Base-by-base conservation (phyloP, 495 filamentous ascomycete species). In the Hypoxylon fragiforme region DNA sequence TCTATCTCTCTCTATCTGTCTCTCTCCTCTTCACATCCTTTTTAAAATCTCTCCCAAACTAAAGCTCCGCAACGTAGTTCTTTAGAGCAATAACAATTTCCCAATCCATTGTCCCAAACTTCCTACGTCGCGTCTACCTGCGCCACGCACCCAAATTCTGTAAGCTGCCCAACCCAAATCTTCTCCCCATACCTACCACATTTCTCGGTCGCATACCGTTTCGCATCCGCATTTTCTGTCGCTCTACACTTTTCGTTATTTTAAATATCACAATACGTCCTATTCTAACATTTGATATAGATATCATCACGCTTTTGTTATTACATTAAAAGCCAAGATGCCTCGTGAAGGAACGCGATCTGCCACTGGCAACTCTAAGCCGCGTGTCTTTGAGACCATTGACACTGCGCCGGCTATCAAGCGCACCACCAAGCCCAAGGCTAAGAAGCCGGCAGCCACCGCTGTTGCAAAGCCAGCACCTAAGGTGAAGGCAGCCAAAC, bases 261-360 rank as follows among this genome's bases (percentile, higher is more conserved):
- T 41, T n/a, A 22, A 48, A 4, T 9, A 12, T 38, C 12, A 21
- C 20, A 37, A 31, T 51, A 60, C 51, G 3, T 44, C 32, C 20
- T 35, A 30, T 46, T 36, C 64, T 67, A 65, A 64, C 54, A 30
- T 57, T 57, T 44, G 49, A 38, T 62, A 47, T 51, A 65, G 52
- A 53, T 44, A 48, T 64, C 42, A 44, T 48, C 38, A 28, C 43
- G 57, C 47, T 64, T 63, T 52, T 34, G 43, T 19, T 52, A 42
- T 28, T 15, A 28, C 1, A 44, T 14, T 21, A 37, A 41, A 63
- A 64, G 43, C 50, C 53, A 67, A 62, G 60, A 81, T 81, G 78
- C 65, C 77, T 65, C 76, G 77, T 61, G 78, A 81, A 73, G 77
- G 77, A 62, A 81, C 79, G 44, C 76, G 79, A 50, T 80, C 77